Evolutionary conservation across 495 filamentous ascomycete genomes (phyloP), one percentile per base, ranked within the genome.

Genomic region (Penicillium pancosmium): DNA sequence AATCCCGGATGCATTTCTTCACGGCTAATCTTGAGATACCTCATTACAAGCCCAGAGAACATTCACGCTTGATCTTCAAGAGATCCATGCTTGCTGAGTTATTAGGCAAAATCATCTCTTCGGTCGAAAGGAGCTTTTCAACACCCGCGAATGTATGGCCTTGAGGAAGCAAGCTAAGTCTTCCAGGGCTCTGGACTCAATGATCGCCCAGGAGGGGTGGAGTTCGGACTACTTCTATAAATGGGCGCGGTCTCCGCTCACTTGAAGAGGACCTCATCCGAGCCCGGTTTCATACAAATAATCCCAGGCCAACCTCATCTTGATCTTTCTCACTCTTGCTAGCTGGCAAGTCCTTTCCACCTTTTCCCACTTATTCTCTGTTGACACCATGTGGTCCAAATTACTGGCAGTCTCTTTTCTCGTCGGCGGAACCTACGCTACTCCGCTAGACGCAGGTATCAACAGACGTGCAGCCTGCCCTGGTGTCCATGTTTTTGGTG

Each of bases 401-500:
- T 13, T 60, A 10, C 35, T 60, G 11, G 27, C 59, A 33, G 23
- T 62, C 5, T 54, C 57, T 11, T 52, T 66, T 18, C 60, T 73
- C 16, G 47, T 59, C 46, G 40, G 66, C 40, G 47, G 63, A 11
- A 57, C 49, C 9, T n/a, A 44, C 31, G 33, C 66, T 16, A 60
- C 70, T n/a, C 62, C 67, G 4, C 51, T 58, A 10, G 59, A 66
- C 2, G 46, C n/a, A 7, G 52, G 53, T 4, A 15, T 68, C 1
- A 67, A 65, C 31, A 68, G 68, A 31, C 69, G 70, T 19, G 41
- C 41, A 16, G 56, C 21, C 57, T 85, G 82, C 60, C 81, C 81
- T 6, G 61, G 71, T 31, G 70, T 87, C 27, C 85, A 88, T 64
- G 74, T 86, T 43, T 85, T 88, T 51, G 85, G 85, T 8, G 87